These are phyloP conservation scores for Leishmania gerbilli DNA, from an alignment of 208 protist species.

Conservation along the genomic window DNA sequence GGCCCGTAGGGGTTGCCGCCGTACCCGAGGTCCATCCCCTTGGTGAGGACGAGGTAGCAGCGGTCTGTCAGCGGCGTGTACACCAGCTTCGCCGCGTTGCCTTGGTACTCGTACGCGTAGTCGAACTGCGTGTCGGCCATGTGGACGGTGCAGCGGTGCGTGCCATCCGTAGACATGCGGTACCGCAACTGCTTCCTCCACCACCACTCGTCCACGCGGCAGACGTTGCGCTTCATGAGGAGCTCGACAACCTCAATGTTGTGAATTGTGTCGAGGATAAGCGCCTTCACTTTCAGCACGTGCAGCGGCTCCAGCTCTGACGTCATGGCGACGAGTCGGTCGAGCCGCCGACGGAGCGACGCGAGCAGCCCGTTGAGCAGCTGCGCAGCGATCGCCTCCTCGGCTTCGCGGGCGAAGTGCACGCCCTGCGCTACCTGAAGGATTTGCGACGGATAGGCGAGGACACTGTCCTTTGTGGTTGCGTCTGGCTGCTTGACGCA, in stretches of 20 bases:
- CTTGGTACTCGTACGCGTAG: constrained; percentile 97
- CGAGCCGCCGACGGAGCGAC: constrained; percentile 52
- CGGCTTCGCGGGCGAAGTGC: constrained; percentile 76
- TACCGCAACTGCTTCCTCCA: constrained; percentile 98
- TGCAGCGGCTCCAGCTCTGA: constrained; percentile 45
- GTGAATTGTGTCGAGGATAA: constrained; percentile 97
- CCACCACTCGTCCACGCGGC: constrained; percentile 78
- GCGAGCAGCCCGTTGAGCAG: constrained; percentile 38
- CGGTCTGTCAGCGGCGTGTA: constrained; percentile 95
- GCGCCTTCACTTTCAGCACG: constrained; percentile 91
- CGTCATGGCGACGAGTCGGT: constrained; percentile 67
- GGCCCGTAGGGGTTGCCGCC: constrained; percentile 97
- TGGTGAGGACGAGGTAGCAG: constrained; percentile 97
- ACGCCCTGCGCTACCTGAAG: constrained; percentile 86
- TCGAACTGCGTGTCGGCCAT: constrained; percentile 95
- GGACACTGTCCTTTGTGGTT: constrained; percentile 42
- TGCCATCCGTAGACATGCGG: constrained; percentile 57
- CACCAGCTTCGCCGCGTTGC: constrained; percentile 93
- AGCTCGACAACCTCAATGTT: constrained; percentile 94
- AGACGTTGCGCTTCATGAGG: constrained; percentile 61
- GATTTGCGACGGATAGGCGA: constrained; percentile 89
- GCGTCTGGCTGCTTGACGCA: constrained; percentile 59
- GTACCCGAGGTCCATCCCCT: constrained; percentile 96
- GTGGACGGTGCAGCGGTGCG: constrained; percentile 69
- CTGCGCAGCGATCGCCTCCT: constrained; percentile 52